phyloP scores from a whole-genome alignment of 169 alveolate genomes.

The Plasmodium yoelii region DNA sequence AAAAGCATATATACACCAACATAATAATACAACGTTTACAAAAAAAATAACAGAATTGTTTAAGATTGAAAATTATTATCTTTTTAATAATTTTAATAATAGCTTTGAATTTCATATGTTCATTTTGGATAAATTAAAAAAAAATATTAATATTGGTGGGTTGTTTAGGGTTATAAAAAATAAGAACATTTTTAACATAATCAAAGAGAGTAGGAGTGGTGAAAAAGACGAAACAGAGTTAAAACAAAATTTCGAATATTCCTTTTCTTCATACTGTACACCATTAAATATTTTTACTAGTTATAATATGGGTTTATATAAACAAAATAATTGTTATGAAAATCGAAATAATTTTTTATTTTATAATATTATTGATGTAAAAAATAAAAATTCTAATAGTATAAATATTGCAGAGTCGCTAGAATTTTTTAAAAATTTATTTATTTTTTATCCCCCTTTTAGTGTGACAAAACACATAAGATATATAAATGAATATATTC shows the following conservation, averaged over 20 bases:
- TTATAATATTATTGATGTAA: conserved; percentile 59
- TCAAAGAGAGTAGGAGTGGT: not conserved
- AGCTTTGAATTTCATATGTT: conserved; percentile 70
- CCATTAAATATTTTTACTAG: conserved; percentile 74
- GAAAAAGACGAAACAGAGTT: not conserved
- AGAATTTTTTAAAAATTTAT: conserved; percentile 70
- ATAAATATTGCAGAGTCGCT: conserved; percentile 59
- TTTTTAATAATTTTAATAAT: conserved; percentile 43
- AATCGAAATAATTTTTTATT: conserved; percentile 59
- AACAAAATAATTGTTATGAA: conserved; percentile 60
- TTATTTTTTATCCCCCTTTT: conserved; percentile 70
- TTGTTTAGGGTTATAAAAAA: conserved; percentile 52
- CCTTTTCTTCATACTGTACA: conserved; percentile 64
- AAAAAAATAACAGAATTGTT: conserved; percentile 64
- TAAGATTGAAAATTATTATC: conserved; percentile 57
- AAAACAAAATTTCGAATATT: conserved; percentile 10
- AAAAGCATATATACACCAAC: conserved; percentile 75
- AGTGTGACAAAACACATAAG: conserved; percentile 70
- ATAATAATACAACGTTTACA: conserved; percentile 32
- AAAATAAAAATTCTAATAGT: conserved; percentile 45
- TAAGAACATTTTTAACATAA: conserved; percentile 31
- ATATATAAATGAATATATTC: conserved; percentile 61
- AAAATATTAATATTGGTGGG: conserved; percentile 46
- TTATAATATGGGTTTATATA: conserved; percentile 73
- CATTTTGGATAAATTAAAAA: conserved; percentile 49